phyloP scores from a whole-genome alignment of 306 rosid species.

The Trichosanthes cucumerina region DNA sequence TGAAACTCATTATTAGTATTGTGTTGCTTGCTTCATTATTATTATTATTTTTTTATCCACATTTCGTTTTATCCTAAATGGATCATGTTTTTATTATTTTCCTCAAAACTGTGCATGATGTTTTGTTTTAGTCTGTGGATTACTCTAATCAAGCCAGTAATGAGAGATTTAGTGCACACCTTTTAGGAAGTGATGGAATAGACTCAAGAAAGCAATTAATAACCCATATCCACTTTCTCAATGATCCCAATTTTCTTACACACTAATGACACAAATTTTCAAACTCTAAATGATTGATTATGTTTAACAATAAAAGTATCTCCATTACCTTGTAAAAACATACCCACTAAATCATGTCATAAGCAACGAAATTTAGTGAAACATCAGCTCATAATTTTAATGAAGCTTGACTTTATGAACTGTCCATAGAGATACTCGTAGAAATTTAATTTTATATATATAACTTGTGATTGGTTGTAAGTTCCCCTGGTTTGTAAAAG shows the following conservation, averaged over 20 bases:
- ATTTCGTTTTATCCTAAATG: background rate
- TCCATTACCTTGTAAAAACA: background rate
- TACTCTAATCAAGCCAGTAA: conserved; percentile 1
- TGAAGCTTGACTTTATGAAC: background rate
- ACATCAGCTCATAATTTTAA: background rate
- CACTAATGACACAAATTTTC: background rate
- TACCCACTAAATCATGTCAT: background rate
- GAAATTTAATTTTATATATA: background rate
- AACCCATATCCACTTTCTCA: background rate
- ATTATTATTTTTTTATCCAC: background rate
- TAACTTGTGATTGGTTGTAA: background rate
- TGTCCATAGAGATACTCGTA: background rate
- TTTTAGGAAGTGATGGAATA: conserved; percentile 14
- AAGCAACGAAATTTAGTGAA: background rate
- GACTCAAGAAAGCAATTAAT: background rate
- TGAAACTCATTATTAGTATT: background rate
- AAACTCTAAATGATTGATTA: background rate
- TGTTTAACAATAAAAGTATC: background rate
- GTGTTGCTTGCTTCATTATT: background rate
- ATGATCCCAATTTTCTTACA: background rate
- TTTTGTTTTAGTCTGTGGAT: background rate
- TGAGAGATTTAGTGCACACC: background rate
- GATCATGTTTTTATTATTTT: background rate
- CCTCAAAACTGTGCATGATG: conserved; percentile 1
- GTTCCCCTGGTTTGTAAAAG: background rate